These are phyloP conservation scores for Eucalyptus fibrosa DNA, from an alignment of 345 rosid species.

Conservation along the genomic window DNA sequence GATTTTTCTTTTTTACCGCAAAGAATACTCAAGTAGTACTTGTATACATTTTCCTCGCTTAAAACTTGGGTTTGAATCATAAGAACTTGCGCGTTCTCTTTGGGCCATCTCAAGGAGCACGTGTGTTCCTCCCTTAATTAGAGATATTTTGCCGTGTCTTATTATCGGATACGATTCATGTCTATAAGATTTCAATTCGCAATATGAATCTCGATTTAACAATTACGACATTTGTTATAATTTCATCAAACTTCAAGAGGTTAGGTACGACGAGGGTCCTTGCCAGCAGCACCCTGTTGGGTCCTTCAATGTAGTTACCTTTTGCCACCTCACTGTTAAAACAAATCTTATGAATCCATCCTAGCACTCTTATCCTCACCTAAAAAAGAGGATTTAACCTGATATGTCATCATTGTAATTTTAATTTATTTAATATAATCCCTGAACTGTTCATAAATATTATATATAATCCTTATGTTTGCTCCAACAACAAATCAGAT, in stretches of 20 bases:
- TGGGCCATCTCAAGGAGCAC: neutral
- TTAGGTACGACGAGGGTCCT: neutral
- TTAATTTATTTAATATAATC: too few relatives aligned
- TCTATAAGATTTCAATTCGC: neutral
- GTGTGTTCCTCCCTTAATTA: neutral
- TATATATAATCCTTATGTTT: too few relatives aligned
- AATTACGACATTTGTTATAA: neutral
- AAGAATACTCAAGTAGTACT: neutral
- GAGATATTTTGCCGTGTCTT: neutral
- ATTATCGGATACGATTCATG: neutral
- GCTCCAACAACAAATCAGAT: neutral
- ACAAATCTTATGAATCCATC: neutral
- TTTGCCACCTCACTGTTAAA: neutral
- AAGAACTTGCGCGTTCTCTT: neutral
- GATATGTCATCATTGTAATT: neutral
- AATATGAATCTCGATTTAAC: neutral
- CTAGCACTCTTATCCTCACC: neutral
- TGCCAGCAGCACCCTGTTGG: neutral
- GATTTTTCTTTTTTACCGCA: neutral
- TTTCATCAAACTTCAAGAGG: neutral
- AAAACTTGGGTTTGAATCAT: neutral
- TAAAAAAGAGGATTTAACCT: too few relatives aligned
- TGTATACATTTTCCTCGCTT: neutral
- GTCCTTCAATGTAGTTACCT: neutral
- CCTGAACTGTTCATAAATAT: fast-evolving